Evolutionary conservation across 1,284 basidiomycete species (phyloP).

Genomic region (Phenoliferia sp.): DNA sequence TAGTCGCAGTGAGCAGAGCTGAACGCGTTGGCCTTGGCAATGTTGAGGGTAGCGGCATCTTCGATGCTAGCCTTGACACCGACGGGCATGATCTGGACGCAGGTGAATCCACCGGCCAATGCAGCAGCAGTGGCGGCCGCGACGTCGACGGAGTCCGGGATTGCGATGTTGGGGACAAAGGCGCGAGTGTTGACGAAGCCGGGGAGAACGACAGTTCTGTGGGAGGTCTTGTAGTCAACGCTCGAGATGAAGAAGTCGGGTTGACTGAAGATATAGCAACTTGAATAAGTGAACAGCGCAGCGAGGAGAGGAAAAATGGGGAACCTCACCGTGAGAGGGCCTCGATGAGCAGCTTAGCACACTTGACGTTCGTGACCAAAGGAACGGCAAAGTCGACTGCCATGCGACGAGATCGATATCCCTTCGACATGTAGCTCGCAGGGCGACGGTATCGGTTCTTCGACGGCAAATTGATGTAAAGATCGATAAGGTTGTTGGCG

Average conservation of each 20-base stretch:
- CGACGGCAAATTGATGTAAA: slow-evolving; percentile 98
- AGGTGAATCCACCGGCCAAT: slow-evolving; percentile 81
- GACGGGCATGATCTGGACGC: slow-evolving; percentile 68
- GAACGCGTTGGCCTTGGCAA: slow-evolving; percentile 60
- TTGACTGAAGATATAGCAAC: slow-evolving; percentile 42
- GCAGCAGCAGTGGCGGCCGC: slow-evolving; percentile 69
- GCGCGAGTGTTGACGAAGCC: slow-evolving; percentile 85
- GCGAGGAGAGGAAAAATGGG: not conserved
- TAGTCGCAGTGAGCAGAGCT: slow-evolving; percentile 77
- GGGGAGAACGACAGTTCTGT: slow-evolving; percentile 84
- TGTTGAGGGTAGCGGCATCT: slow-evolving; percentile 63
- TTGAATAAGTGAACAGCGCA: not conserved
- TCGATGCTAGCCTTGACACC: slow-evolving; percentile 58
- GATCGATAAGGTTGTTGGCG: slow-evolving; percentile 92
- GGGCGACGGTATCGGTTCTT: slow-evolving; percentile 97
- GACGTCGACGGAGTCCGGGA: slow-evolving; percentile 57
- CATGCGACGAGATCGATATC: slow-evolving; percentile 94
- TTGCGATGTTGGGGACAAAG: slow-evolving; percentile 72
- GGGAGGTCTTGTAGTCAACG: slow-evolving; percentile 92
- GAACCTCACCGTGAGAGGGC: slow-evolving; percentile 65
- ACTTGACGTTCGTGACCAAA: slow-evolving; percentile 97
- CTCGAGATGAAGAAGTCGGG: slow-evolving; percentile 79
- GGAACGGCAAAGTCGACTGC: slow-evolving; percentile 99
- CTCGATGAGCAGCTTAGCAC: slow-evolving; percentile 93
- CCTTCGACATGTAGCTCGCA: slow-evolving; percentile 93